Evolutionary conservation across 164 flowering plant genomes (phyloP), one percentile per base, ranked within the genome.

Genomic region (Euptelea pleiosperma): DNA sequence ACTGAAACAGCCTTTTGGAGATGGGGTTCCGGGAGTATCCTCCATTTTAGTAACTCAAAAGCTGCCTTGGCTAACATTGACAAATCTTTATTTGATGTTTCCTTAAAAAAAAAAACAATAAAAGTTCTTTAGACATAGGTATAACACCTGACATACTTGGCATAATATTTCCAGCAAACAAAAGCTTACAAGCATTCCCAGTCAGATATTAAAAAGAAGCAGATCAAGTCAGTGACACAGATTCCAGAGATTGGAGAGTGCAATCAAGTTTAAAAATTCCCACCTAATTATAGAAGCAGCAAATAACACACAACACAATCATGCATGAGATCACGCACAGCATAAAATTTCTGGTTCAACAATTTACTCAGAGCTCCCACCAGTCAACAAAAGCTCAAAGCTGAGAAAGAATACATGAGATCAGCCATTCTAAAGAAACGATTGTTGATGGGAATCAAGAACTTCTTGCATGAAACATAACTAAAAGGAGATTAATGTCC

Each of bases 1-100:
- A 79, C 70, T 37, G 85, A 68, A 44, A 90, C 80, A 70, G 77
- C 88, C 73, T 77, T 82, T 67, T 76, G 77, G 33, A 88, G 87
- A 79, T 90, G 80, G 24, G 92, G 79, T 50, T 69, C 87, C 61
- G 79, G 73, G 60, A 80, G 68, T 60, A 90, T 65, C 68, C 81
- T 83, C 99, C 99, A 93, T 57, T 90, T 93, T 4, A 90, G 68
- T 71, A 93, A 81, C 65, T 86, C 99, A 82, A 93, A 90, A 60
- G 95, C 80, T 53, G 88, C 97, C 73, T 88, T 93, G 51, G 99
- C 96, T 65, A 93, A 71, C 30, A 76, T 82, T 57, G 97, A 88
- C 68, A 93, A 68, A 73, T 93, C 99, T 75, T 93, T 93, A 49
- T 86, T 77, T 65, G 96, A 81, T 52, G 93, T 88, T 74, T 93